Evolutionary conservation across 352 stramenopile genomes (phyloP).

Genomic region (Phytophthora sansomeana): DNA sequence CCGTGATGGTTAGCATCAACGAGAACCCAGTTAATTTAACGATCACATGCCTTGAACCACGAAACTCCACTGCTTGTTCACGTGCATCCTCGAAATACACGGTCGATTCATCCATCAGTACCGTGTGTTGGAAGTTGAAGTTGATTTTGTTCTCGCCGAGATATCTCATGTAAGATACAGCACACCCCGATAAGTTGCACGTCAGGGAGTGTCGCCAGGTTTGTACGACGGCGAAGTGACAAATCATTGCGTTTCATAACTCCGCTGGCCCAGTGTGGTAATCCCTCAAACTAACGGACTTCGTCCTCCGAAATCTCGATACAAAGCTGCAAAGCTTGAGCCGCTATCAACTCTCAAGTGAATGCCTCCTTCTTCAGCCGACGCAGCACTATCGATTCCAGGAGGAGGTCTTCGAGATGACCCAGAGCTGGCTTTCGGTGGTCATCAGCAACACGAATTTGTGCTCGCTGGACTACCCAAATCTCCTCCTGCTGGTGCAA

Average conservation of each 20-base stretch:
- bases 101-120: background rate
- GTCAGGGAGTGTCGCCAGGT: background rate
- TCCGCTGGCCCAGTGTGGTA: background rate
- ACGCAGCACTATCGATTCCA: too few species aligned
- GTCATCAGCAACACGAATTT: too few species aligned
- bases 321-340: background rate
- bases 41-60: background rate
- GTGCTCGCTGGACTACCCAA: too few species aligned
- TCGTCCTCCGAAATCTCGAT: background rate
- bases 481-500: too few species aligned
- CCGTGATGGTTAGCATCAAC: background rate
- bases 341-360: constrained; percentile 1
- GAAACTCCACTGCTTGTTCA: background rate
- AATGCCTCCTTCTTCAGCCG: background rate
- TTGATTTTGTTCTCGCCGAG: background rate
- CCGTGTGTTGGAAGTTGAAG: too few species aligned
- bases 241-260: background rate
- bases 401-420: too few species aligned
- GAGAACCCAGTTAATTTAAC: background rate
- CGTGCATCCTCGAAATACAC: background rate
- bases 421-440: too few species aligned
- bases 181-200: background rate
- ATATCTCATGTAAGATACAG: background rate
- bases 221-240: background rate
- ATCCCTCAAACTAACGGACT: constrained; percentile 1